Base-by-base conservation (phyloP, 169 alveolate species). In the Toxoplasma gondii region DNA sequence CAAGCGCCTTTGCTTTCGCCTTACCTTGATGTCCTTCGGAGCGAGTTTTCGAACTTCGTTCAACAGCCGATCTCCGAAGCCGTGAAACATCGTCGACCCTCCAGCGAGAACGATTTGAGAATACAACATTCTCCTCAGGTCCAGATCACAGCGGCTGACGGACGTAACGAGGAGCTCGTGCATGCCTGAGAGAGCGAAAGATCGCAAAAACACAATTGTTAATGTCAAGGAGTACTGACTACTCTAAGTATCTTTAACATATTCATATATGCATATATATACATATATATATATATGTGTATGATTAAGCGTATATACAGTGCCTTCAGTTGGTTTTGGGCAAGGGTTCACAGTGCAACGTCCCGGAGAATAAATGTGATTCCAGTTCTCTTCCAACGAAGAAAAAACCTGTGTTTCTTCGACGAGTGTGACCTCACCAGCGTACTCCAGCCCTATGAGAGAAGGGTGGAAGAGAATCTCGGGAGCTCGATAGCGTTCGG, bases 381-480 rank as follows among this genome's bases (percentile, higher is more conserved):
- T n/a, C n/a, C n/a, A n/a, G n/a, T n/a, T n/a, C n/a, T n/a, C n/a
- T n/a, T n/a, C n/a, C n/a, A n/a, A n/a, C n/a, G n/a, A n/a, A n/a
- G n/a, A n/a, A n/a, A n/a, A n/a, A n/a, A n/a, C n/a, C n/a, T n/a
- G n/a, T n/a, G n/a, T n/a, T n/a, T n/a, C n/a, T n/a, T n/a, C n/a
- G n/a, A n/a, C n/a, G n/a, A n/a, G n/a, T n/a, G n/a, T n/a, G n/a
- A 4, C 1, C 88, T 91, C 95, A 87, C 99, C 99, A 86, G 99
- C 99, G 86, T 99, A 96, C 92, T 99, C 99, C 94, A 96, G 96
- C 44, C 99, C 99, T 31, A 98, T 97, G 92, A 97, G 96, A 94
- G 98, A 81, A 36, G 99, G 99, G 94, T 99, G 98, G 98, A 99
- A 99, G 92, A 99, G 97, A 24, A 98, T 98, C 97, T 99, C 99